Conservation (phyloP, 192 early-diverging fungal genomes). For the Paraglomus brasilianum region DNA sequence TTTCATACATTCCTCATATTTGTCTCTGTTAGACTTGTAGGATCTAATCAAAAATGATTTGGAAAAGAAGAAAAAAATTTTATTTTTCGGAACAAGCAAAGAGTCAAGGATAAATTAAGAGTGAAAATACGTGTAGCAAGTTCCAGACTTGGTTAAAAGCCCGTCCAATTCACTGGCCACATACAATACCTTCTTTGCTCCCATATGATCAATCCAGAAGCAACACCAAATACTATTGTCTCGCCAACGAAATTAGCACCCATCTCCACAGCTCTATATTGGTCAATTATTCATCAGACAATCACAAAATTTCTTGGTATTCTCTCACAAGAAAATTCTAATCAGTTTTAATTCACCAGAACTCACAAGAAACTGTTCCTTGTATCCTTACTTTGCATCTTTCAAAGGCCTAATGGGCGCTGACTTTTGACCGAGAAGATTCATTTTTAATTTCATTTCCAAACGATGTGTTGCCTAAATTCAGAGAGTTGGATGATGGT, state of each 20-base stretch:
- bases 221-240: conserved; percentile 74
- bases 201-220: conserved; percentile 65
- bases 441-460: conserved; percentile 85
- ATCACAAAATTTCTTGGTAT: not conserved
- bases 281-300: not conserved
- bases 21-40: too few relatives aligned
- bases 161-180: too few relatives aligned
- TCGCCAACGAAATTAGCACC: conserved; percentile 82
- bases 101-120: too few relatives aligned
- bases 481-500: not conserved
- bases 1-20: too few relatives aligned
- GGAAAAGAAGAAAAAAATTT: too few relatives aligned
- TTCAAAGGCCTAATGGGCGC: conserved; percentile 77
- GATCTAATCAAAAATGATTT: too few relatives aligned
- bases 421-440: conserved; percentile 71
- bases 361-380: not conserved
- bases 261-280: conserved; percentile 67
- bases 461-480: conserved; percentile 59
- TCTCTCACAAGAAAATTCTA: not conserved
- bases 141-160: too few relatives aligned
- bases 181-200: conserved; percentile 60
- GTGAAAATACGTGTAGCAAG: too few relatives aligned
- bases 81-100: too few relatives aligned
- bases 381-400: conserved; percentile 55
- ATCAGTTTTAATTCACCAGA: not conserved